Conservation (phyloP, 257 asterid species). For the Penstemon barbatus region DNA sequence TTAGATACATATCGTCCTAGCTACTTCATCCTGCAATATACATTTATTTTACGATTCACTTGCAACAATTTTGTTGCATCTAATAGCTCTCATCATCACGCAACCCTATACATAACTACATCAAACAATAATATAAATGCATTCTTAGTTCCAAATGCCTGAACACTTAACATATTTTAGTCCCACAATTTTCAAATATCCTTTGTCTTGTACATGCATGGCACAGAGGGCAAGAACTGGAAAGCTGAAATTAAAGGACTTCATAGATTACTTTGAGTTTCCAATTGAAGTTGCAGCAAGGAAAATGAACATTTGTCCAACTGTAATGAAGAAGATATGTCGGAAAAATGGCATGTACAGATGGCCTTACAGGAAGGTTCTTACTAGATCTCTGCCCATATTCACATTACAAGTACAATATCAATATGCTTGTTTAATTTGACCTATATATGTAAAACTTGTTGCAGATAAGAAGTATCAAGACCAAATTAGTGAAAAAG, state of each 20-base stretch:
- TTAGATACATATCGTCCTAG: too few relatives aligned
- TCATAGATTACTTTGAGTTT: constrained; percentile 50
- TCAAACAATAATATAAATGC: too few relatives aligned
- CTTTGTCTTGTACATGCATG: not conserved
- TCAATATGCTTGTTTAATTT: not conserved
- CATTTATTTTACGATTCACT: too few relatives aligned
- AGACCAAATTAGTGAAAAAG: constrained; percentile 43
- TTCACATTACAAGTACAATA: too few relatives aligned
- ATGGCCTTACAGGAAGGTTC: constrained; percentile 88
- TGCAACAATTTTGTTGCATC: too few relatives aligned
- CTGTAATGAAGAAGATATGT: constrained; percentile 82
- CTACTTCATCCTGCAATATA: too few relatives aligned
- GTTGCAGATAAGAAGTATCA: constrained; percentile 63
- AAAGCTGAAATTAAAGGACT: constrained; percentile 61
- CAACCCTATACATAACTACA: too few relatives aligned
- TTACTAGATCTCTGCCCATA: not conserved
- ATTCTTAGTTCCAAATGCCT: too few relatives aligned
- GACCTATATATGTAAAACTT: too few relatives aligned
- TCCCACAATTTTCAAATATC: not conserved
- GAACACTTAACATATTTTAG: too few relatives aligned
- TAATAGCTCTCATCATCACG: too few relatives aligned
- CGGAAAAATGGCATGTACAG: constrained; percentile 64
- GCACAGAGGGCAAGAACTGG: constrained; percentile 81
- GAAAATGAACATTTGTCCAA: constrained; percentile 67
- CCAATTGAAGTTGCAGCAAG: constrained; percentile 63